Evolutionary conservation across 2,329 filamentous ascomycete species (phyloP).

Genomic region (Ophioceras dolichostomum): DNA sequence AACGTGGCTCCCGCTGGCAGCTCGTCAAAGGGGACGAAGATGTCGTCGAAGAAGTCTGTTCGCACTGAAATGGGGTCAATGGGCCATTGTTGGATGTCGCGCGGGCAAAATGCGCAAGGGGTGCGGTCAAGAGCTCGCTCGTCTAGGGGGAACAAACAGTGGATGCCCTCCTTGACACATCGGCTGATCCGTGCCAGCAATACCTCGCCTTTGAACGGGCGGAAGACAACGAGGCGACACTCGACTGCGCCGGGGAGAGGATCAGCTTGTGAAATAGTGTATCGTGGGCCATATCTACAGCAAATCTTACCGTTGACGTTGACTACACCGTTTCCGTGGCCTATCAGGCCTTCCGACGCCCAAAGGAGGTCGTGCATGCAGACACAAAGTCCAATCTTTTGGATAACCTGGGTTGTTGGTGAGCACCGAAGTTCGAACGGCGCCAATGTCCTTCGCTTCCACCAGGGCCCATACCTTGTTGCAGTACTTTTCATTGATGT

Average conservation of each 20-base stretch:
- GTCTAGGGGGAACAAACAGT: conserved; percentile 10
- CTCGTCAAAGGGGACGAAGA: conserved; percentile 64
- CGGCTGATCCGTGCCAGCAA: conserved; percentile 74
- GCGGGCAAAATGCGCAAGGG: no score
- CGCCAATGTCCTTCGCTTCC: background rate
- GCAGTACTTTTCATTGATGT: conserved; percentile 92
- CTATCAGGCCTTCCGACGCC: conserved; percentile 86
- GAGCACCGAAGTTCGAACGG: background rate
- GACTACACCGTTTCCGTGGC: conserved; percentile 80
- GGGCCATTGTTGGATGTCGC: no score
- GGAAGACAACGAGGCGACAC: conserved; percentile 86
- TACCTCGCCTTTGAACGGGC: conserved; percentile 91
- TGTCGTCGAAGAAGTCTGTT: conserved; percentile 89
- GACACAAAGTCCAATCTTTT: conserved; percentile 87
- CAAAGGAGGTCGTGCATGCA: conserved; percentile 85
- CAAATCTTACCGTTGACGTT: conserved; percentile 71
- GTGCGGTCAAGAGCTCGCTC: background rate
- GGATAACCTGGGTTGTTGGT: conserved; percentile 52
- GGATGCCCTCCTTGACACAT: conserved; percentile 24
- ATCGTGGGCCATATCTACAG: no score
- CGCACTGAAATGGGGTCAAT: conserved; percentile 48
- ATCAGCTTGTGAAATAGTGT: background rate
- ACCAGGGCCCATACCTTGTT: no score
- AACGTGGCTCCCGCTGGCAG: conserved; percentile 67
- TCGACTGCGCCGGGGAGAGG: conserved; percentile 46